Percentiles rank a stretch among this genome's conserved stretches.
These are phyloP conservation scores for Orbilia quercus DNA, from an alignment of 2,329 filamentous ascomycete species.

Conservation along the genomic window DNA sequence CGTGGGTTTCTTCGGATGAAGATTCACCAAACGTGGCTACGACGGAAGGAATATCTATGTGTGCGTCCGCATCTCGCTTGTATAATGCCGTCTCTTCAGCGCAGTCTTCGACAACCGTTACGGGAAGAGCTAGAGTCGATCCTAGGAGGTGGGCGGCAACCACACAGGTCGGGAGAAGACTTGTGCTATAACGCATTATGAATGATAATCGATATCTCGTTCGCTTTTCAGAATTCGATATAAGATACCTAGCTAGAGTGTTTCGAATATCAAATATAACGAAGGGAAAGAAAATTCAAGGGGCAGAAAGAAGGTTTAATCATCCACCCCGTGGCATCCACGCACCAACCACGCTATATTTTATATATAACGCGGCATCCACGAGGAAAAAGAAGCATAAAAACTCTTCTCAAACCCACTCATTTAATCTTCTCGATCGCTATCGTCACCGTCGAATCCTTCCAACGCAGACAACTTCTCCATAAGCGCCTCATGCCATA, in stretches of 20 bases:
- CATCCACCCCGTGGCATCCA: constrained; percentile 7
- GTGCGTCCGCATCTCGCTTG: constrained; percentile 40
- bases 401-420: constrained; percentile 35
- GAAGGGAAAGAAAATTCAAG: neutral
- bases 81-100: constrained; percentile 10
- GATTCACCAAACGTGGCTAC: constrained; percentile 16
- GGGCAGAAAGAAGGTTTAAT: constrained; percentile 19
- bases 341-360: constrained; percentile 12
- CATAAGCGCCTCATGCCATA: constrained; percentile 44
- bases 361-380: constrained; percentile 27
- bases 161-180: constrained; percentile 39
- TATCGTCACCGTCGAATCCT: constrained; percentile 10
- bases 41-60: constrained; percentile 7
- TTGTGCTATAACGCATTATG: constrained; percentile 36
- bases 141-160: constrained; percentile 23
- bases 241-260: no score
- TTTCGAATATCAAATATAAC: no score
- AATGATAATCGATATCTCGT: neutral
- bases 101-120: constrained; percentile 10
- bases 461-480: constrained; percentile 35
- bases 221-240: no score
- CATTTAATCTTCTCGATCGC: constrained; percentile 6
- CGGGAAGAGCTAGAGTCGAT: constrained; percentile 24
- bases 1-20: constrained; percentile 3
- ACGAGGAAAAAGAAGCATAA: neutral